These are phyloP conservation scores for Lagerstroemia speciosa DNA, from an alignment of 345 rosid species.

Conservation along the genomic window DNA sequence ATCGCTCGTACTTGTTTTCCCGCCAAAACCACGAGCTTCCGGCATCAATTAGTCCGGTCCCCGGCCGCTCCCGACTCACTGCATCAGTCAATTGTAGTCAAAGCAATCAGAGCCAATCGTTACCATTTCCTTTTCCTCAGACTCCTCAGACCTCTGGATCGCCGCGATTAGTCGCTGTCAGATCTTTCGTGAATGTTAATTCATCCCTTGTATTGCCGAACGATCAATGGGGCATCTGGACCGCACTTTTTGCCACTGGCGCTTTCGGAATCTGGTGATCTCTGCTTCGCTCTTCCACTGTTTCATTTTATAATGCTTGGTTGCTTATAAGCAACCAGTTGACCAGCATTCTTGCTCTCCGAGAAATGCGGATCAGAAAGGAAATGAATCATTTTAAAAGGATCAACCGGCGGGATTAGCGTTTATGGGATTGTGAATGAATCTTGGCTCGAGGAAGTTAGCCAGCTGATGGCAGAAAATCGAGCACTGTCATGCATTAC, in stretches of 20 bases:
- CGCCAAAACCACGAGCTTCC: constrained; percentile 3
- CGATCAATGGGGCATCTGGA: constrained; percentile 79
- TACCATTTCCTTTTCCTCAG: not conserved
- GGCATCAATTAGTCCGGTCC: not conserved
- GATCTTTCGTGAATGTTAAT: constrained; percentile 19
- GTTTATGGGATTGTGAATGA: not conserved
- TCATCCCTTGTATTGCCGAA: constrained; percentile 53
- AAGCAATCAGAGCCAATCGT: not conserved
- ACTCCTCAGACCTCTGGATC: not conserved
- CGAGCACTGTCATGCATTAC: not conserved
- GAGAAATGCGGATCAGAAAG: not conserved
- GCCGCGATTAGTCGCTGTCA: constrained; percentile 9
- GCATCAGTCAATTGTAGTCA: not conserved
- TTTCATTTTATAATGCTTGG: not conserved
- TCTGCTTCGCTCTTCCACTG: not conserved
- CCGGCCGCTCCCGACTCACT: not conserved
- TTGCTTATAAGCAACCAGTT: not conserved
- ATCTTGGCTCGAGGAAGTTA: not conserved
- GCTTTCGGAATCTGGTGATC: constrained; percentile 73
- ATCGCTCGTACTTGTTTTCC: not conserved
- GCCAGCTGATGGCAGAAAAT: not conserved
- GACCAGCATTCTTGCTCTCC: too few species aligned
- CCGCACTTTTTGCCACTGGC: constrained; percentile 72
- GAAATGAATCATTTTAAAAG: not conserved
- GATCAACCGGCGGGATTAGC: not conserved